A percentile compares a stretch with the other conserved stretches of the same genome.
Evolutionary conservation across 768 basidiomycete species (phyloP).

Genomic region (Suillus plorans): DNA sequence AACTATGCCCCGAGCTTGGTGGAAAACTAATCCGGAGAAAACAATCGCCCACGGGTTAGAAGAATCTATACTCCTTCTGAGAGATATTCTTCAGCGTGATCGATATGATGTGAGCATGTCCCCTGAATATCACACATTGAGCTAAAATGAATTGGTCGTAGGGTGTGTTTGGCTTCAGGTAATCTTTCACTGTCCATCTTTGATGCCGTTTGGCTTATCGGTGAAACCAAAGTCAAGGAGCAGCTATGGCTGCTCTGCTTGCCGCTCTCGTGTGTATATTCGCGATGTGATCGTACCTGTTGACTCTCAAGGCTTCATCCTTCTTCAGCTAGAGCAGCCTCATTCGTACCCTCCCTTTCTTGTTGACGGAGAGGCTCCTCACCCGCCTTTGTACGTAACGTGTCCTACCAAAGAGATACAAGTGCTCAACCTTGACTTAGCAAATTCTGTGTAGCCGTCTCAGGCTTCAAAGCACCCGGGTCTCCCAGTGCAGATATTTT

Average conservation of each 20-base stretch:
- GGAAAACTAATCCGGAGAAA: slow-evolving; percentile 53
- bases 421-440: slow-evolving; percentile 33
- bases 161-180: slow-evolving; percentile 86
- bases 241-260: slow-evolving; percentile 69
- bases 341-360: slow-evolving; percentile 56
- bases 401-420: neutral
- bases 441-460: slow-evolving; percentile 71
- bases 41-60: slow-evolving; percentile 55
- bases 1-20: slow-evolving; percentile 70
- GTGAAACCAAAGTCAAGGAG: slow-evolving; percentile 63
- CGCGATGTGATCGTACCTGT: neutral
- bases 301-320: slow-evolving; percentile 5
- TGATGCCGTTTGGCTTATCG: slow-evolving; percentile 4
- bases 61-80: slow-evolving; percentile 53
- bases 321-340: slow-evolving; percentile 52
- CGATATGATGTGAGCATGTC: slow-evolving; percentile 60
- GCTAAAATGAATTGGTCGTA: slow-evolving; percentile 23
- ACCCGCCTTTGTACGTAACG: slow-evolving; percentile 70
- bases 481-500: slow-evolving; percentile 52
- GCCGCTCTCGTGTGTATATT: slow-evolving; percentile 58
- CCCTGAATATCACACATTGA: neutral
- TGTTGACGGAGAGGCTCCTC: slow-evolving; percentile 60
- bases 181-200: slow-evolving; percentile 6
- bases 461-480: slow-evolving; percentile 60
- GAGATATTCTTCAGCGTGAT: slow-evolving; percentile 55